Evolutionary conservation across 371 early-diverging fungal species (phyloP).

Genomic region (Smittium mucronatum): DNA sequence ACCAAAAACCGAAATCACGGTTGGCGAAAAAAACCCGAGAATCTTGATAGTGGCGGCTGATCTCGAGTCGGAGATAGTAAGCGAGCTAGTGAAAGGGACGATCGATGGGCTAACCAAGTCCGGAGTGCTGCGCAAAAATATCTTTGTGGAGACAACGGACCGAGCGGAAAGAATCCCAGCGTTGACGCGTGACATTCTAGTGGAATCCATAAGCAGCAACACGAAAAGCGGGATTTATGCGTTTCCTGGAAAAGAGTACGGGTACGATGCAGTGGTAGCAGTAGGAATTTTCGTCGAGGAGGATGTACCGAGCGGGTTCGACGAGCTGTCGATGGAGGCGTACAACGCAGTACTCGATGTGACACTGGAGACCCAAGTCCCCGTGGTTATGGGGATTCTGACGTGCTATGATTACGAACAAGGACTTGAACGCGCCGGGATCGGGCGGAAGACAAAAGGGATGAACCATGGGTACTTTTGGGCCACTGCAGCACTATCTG

Average conservation of each 20-base stretch:
- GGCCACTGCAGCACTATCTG: constrained; percentile 68
- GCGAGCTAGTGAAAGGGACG: background rate
- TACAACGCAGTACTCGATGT: constrained; percentile 81
- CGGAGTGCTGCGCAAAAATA: background rate
- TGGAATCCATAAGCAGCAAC: background rate
- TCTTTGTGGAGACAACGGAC: background rate
- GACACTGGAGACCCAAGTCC: constrained; percentile 71
- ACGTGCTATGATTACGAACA: constrained; percentile 90
- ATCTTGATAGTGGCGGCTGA: constrained; percentile 6
- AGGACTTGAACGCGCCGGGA: constrained; percentile 68
- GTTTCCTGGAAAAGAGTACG: background rate
- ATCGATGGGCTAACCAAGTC: constrained; percentile 4
- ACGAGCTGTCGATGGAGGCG: background rate
- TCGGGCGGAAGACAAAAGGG: constrained; percentile 38
- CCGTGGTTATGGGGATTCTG: constrained; percentile 91
- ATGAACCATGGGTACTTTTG: constrained; percentile 93
- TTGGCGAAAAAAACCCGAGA: background rate
- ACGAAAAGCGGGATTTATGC: background rate
- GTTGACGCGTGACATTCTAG: background rate
- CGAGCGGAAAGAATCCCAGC: background rate
- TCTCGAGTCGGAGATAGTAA: background rate
- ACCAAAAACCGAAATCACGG: constrained; percentile 2
- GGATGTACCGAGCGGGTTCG: background rate
- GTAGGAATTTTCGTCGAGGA: background rate
- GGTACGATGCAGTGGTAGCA: constrained; percentile 1